These are phyloP conservation scores for Blastocystis sp. DNA, from an alignment of 352 stramenopile species.

Conservation along the genomic window DNA sequence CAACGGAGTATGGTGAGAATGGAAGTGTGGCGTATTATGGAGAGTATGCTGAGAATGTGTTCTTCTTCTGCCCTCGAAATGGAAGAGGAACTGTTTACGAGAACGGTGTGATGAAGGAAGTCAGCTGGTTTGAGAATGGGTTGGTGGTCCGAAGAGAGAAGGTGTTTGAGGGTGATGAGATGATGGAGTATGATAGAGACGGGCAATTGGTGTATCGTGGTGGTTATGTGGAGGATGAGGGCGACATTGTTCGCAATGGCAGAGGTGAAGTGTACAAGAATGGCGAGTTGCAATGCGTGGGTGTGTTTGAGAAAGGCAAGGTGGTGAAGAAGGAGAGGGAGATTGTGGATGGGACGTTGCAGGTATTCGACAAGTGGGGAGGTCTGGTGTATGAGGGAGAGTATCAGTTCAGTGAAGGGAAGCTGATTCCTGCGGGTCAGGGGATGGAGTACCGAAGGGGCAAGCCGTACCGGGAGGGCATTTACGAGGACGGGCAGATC, in stretches of 20 bases:
- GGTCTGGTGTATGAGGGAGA: not conserved
- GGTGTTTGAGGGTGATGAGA: not conserved
- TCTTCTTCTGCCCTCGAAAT: not conserved
- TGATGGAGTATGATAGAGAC: not conserved
- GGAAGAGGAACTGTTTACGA: constrained; percentile 1
- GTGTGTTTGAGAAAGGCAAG: not conserved
- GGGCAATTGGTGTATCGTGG: not conserved
- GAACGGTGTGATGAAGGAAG: not conserved
- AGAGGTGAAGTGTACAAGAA: not conserved
- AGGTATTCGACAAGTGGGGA: not conserved
- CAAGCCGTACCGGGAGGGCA: not conserved
- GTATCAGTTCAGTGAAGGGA: not conserved
- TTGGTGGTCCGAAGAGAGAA: not conserved
- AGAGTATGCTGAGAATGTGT: not conserved
- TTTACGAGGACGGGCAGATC: not conserved
- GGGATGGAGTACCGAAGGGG: not conserved
- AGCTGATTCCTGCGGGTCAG: not conserved
- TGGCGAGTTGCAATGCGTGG: not conserved
- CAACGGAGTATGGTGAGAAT: constrained; percentile 1
- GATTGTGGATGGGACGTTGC: not conserved
- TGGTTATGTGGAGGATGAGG: not conserved
- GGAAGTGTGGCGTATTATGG: not conserved
- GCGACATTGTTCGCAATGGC: not conserved
- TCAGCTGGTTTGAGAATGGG: not conserved
- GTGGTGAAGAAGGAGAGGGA: not conserved